Evolutionary conservation across 2,329 filamentous ascomycete species (phyloP).

Genomic region (Aurifilum marmelostoma): DNA sequence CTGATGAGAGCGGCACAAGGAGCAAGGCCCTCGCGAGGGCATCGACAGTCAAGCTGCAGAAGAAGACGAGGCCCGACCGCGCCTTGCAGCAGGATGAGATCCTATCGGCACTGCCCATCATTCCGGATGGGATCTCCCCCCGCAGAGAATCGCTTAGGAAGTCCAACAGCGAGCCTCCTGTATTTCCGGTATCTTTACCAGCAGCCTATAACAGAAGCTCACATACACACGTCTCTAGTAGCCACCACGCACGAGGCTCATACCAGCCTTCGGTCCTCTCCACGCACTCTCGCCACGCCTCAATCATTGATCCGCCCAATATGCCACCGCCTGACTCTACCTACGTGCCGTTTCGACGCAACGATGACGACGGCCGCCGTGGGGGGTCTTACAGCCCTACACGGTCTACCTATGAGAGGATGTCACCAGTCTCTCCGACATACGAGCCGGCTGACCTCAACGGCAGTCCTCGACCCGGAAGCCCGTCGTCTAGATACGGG

Average conservation of each 20-base stretch:
- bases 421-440: conserved; percentile 69
- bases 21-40: conserved; percentile 30
- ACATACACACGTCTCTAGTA: conserved; percentile 48
- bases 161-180: conserved; percentile 34
- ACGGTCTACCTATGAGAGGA: conserved; percentile 55
- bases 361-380: conserved; percentile 56
- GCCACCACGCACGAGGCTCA: conserved; percentile 47
- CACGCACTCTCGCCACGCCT: conserved; percentile 47
- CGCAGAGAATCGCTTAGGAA: conserved; percentile 45
- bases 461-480: conserved; percentile 86
- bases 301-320: conserved; percentile 60
- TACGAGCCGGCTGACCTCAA: conserved; percentile 91
- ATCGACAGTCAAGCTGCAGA: conserved; percentile 57
- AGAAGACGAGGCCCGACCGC: conserved; percentile 41
- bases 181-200: conserved; percentile 18
- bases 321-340: conserved; percentile 67
- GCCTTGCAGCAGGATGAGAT: conserved; percentile 41
- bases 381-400: conserved; percentile 33
- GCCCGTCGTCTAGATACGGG: conserved; percentile 85
- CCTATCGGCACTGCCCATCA: conserved; percentile 48
- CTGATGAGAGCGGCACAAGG: conserved; percentile 22
- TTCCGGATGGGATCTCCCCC: conserved; percentile 55
- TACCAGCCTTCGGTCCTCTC: conserved; percentile 60
- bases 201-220: conserved; percentile 41
- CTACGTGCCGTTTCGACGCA: conserved; percentile 60